Evolutionary conservation across 768 basidiomycete species (phyloP), one percentile per base, ranked within the genome.

Genomic region (Xanthoconium purpureum): DNA sequence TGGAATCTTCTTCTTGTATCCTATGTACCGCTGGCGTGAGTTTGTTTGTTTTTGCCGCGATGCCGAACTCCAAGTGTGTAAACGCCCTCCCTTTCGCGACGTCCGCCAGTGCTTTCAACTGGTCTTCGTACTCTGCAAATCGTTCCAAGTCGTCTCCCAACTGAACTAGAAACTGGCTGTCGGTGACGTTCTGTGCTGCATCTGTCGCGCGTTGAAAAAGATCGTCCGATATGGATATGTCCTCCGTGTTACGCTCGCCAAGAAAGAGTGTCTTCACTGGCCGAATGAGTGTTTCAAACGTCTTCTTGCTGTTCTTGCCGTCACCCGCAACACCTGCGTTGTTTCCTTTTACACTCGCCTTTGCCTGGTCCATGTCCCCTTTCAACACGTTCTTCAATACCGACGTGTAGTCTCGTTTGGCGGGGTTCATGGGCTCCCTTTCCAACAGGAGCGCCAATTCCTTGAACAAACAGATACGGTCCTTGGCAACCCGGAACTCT

Each of bases 401-500:
- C 3, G 2, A 11, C 20, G 11, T 0, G 24, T 11, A 5, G 11
- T 38, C 50, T 7, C 14, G 5, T 11, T 52, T 32, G 18, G 55
- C 49, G 5, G 59, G 9, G 9, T 49, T 43, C 2, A 32, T 0
- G 5, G 1, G 5, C 4, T 39, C 28, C 39, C 18, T 18, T 17
- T 47, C 28, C 6, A 58, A 17, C 8, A 55, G 45, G 0, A 37
- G 10, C 5, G 0, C 0, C 2, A 71, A 17, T n/a, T 47, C 54
- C 32, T 56, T 59, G 33, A 60, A 54, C 3, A 61, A 3, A 20
- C 42, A 30, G 14, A 71, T 45, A 12, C 55, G 65, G 0, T 61
- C 40, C 51, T 71, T 71, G n/a, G 42, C 30, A 9, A 0, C 1
- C 35, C 15, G 52, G 50, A 62, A 67, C 0, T 65, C 65, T 3